Conservation (phyloP, 2,329 filamentous ascomycete genomes). For the Fusarium nisikadoi region DNA sequence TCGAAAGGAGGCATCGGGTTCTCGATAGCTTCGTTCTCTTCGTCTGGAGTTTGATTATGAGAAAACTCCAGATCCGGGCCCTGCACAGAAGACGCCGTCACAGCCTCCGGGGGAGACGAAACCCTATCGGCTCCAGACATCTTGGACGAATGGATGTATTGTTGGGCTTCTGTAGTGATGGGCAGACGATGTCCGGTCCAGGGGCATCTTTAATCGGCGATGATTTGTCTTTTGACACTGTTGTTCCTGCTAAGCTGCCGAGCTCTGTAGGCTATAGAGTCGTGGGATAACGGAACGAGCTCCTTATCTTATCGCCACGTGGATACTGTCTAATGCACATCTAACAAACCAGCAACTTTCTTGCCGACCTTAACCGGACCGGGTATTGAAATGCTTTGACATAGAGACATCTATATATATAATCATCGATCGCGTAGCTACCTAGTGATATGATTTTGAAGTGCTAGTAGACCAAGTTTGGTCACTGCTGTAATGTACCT, state of each 20-base stretch:
- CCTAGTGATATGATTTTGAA: neutral
- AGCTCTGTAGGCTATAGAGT: conserved; percentile 10
- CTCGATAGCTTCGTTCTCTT: conserved; percentile 25
- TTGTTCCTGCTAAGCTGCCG: conserved; percentile 10
- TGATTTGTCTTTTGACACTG: conserved; percentile 5
- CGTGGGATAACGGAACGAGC: conserved; percentile 39
- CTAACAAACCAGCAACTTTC: neutral
- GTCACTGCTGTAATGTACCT: neutral
- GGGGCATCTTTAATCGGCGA: conserved; percentile 35
- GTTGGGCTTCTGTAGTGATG: conserved; percentile 13
- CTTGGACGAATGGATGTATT: conserved; percentile 2
- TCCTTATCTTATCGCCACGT: conserved; percentile 50
- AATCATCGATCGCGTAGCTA: neutral
- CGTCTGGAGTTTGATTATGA: conserved; percentile 17
- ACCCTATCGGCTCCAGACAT: conserved; percentile 44
- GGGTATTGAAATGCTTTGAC: neutral
- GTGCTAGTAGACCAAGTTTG: neutral
- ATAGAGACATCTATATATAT: neutral
- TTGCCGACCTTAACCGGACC: neutral
- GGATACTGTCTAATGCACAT: conserved; percentile 15
- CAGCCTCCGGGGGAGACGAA: conserved; percentile 34
- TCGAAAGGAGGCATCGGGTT: conserved; percentile 64
- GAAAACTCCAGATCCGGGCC: conserved; percentile 26
- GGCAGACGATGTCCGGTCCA: conserved; percentile 27
- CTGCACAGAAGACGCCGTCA: conserved; percentile 19